Evolutionary conservation across 2,329 filamentous ascomycete species (phyloP).

Genomic region (Fusarium kyushuense): DNA sequence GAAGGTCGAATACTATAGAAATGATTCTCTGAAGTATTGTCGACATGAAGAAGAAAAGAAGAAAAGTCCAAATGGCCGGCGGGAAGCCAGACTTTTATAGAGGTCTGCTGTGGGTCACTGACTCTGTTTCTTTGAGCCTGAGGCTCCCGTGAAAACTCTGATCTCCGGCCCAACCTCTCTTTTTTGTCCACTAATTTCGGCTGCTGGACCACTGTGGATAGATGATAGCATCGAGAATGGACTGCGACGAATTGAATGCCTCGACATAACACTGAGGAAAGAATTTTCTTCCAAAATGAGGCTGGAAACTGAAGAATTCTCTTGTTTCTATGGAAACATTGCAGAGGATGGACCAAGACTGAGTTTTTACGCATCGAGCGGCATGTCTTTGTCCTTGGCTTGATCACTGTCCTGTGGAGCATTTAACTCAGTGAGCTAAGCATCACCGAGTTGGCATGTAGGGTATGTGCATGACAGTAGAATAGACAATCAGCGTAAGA

Average conservation of each 20-base stretch:
- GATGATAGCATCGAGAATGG: background rate
- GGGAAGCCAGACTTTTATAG: constrained; percentile 22
- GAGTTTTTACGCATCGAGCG: background rate
- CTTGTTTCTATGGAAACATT: background rate
- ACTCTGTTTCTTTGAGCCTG: constrained; percentile 1
- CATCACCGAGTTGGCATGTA: no score
- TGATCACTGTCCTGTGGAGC: no score
- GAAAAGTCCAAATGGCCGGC: constrained; percentile 52
- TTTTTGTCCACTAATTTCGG: constrained; percentile 26
- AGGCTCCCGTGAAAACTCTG: constrained; percentile 34
- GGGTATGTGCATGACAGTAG: no score
- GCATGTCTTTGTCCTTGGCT: background rate
- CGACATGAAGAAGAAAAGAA: constrained; percentile 69
- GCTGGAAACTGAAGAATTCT: background rate
- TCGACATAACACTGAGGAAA: background rate
- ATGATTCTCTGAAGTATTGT: constrained; percentile 85
- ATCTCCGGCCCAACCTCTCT: constrained; percentile 19
- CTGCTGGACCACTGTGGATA: constrained; percentile 1
- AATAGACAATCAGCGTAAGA: no score
- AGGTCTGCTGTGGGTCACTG: constrained; percentile 2
- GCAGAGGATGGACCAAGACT: background rate
- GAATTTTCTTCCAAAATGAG: background rate
- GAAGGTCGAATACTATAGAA: constrained; percentile 97
- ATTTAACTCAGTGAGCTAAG: no score
- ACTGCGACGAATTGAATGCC: background rate